Conservation (phyloP, 2,329 filamentous ascomycete genomes). For the Esteya vermicola region DNA sequence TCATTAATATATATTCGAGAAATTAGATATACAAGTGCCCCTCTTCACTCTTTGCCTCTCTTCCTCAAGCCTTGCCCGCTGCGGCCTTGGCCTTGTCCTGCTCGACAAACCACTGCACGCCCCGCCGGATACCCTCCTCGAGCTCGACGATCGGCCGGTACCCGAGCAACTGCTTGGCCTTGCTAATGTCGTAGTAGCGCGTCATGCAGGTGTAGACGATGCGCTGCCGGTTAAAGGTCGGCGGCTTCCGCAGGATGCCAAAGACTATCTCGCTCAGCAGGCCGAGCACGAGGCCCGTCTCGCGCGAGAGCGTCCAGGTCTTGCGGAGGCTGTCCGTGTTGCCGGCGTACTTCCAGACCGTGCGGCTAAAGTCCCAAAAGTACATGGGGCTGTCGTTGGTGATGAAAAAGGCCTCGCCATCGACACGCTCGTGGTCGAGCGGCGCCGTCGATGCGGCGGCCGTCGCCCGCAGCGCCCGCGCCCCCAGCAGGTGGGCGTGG, state of each 20-base stretch:
- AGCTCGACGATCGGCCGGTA: constrained; percentile 55
- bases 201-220: constrained; percentile 60
- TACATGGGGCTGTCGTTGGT: constrained; percentile 81
- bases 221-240: constrained; percentile 44
- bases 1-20: not conserved
- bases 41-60: not conserved
- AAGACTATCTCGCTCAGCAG: constrained; percentile 37
- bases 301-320: constrained; percentile 39
- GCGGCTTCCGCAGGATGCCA: constrained; percentile 32
- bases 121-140: constrained; percentile 45
- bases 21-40: no score
- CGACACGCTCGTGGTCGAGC: constrained; percentile 59
- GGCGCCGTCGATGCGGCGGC: constrained; percentile 40
- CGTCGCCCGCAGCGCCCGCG: constrained; percentile 54
- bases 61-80: constrained; percentile 5
- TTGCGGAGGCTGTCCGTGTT: constrained; percentile 33
- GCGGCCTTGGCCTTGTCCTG: constrained; percentile 38
- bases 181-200: constrained; percentile 62
- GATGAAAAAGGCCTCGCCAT: constrained; percentile 80
- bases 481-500: constrained; percentile 73
- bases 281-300: constrained; percentile 37
- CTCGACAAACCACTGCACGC: constrained; percentile 40
- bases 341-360: constrained; percentile 56
- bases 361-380: constrained; percentile 78
- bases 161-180: constrained; percentile 56